Conservation (phyloP, 257 asterid species). For the Nicotiana obtusifolia region DNA sequence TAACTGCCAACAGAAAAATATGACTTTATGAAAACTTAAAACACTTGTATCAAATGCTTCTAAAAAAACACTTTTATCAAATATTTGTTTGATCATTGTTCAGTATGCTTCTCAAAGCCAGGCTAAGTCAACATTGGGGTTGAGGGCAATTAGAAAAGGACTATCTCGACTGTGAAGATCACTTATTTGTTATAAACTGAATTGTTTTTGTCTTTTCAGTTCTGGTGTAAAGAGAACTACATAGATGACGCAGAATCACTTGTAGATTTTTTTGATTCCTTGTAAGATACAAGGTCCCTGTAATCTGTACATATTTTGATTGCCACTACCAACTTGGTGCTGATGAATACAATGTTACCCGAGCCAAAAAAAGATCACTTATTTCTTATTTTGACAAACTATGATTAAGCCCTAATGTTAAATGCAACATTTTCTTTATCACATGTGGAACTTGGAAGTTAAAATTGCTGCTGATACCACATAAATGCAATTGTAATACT, state of each 20-base stretch:
- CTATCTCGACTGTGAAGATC: slow-evolving; percentile 1
- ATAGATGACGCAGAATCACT: too few species aligned
- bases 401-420: neutral
- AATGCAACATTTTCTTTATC: neutral
- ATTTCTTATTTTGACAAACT: neutral
- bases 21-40: neutral
- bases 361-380: too few species aligned
- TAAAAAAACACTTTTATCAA: neutral
- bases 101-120: neutral
- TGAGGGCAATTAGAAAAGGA: neutral
- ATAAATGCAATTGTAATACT: neutral
- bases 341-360: too few species aligned
- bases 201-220: too few species aligned
- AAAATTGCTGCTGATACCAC: neutral
- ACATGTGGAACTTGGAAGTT: neutral
- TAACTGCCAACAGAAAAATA: too few species aligned
- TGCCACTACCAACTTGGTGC: too few species aligned
- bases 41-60: too few species aligned
- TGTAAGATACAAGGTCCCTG: too few species aligned
- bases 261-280: too few species aligned
- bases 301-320: too few species aligned
- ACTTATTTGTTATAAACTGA: neutral
- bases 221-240: too few species aligned
- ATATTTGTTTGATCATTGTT: neutral
- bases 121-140: neutral